Evolutionary conservation across 2,329 filamentous ascomycete genomes (phyloP).

Genomic region (Ilyonectria destructans): DNA sequence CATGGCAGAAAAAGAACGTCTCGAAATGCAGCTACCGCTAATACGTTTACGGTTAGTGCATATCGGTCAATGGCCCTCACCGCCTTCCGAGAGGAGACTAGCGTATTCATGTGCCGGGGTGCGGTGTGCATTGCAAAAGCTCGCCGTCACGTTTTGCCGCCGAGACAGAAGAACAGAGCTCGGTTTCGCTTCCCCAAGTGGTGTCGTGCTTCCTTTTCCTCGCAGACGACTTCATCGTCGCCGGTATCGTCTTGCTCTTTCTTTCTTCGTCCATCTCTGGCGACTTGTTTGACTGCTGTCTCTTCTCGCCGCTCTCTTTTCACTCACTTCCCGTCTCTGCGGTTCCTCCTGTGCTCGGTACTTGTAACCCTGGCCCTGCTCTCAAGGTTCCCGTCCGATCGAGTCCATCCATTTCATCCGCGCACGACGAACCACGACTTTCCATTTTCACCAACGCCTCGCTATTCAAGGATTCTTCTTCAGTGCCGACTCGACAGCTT

Average conservation of each 20-base stretch:
- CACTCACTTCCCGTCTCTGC: conserved; percentile 13
- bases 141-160: conserved; percentile 24
- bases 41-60: conserved; percentile 4
- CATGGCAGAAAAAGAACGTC: conserved; percentile 47
- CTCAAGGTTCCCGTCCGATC: conserved; percentile 29
- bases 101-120: conserved; percentile 11
- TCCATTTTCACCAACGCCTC: conserved; percentile 4
- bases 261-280: conserved; percentile 1
- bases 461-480: conserved; percentile 12
- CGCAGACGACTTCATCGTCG: conserved; percentile 10
- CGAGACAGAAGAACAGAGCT: neutral
- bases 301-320: conserved; percentile 7
- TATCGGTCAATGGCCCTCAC: conserved; percentile 6
- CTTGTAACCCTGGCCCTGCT: conserved; percentile 19
- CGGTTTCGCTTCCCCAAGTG: conserved; percentile 1
- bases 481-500: neutral
- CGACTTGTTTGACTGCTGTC: conserved; percentile 1
- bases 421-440: conserved; percentile 12
- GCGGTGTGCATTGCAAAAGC: conserved; percentile 28
- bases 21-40: conserved; percentile 5
- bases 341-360: conserved; percentile 19
- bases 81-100: conserved; percentile 25
- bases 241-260: conserved; percentile 23
- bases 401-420: conserved; percentile 5
- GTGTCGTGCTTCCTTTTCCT: conserved; percentile 3